Evolutionary conservation across 2,329 filamentous ascomycete genomes (phyloP).

Genomic region (Aspergillus amoenus): DNA sequence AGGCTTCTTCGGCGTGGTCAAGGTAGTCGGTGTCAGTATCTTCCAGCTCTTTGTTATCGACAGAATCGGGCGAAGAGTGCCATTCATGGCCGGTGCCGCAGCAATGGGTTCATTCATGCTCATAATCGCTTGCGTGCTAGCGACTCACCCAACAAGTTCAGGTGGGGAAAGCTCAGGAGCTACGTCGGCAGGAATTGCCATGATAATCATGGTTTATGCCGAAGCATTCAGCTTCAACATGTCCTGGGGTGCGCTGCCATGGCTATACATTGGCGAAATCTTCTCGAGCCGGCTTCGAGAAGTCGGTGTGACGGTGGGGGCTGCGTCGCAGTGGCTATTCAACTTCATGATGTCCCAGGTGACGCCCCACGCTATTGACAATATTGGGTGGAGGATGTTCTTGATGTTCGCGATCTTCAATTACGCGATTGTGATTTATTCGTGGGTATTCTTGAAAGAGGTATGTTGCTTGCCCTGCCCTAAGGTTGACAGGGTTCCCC

Average conservation of each 20-base stretch:
- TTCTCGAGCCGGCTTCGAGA: constrained; percentile 39
- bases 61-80: constrained; percentile 49
- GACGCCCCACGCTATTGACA: constrained; percentile 44
- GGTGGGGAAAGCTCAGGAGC: constrained; percentile 24
- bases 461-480: constrained; percentile 15
- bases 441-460: constrained; percentile 46
- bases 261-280: constrained; percentile 40
- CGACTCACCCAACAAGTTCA: constrained; percentile 43
- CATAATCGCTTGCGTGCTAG: constrained; percentile 51
- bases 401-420: constrained; percentile 54
- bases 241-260: constrained; percentile 40
- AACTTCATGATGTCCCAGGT: constrained; percentile 43
- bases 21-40: constrained; percentile 49
- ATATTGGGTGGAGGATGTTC: constrained; percentile 52
- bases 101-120: constrained; percentile 56
- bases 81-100: constrained; percentile 50
- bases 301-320: constrained; percentile 35
- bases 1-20: constrained; percentile 55
- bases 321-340: constrained; percentile 41
- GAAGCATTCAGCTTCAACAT: constrained; percentile 46
- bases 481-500: too few relatives aligned
- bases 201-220: constrained; percentile 53
- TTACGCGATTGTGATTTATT: constrained; percentile 46
- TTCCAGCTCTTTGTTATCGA: constrained; percentile 53
- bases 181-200: constrained; percentile 44